A percentile compares a stretch with the other conserved stretches of the same genome.
Conservation (phyloP, 139 green algal species). For the Micractinium conductrix region DNA sequence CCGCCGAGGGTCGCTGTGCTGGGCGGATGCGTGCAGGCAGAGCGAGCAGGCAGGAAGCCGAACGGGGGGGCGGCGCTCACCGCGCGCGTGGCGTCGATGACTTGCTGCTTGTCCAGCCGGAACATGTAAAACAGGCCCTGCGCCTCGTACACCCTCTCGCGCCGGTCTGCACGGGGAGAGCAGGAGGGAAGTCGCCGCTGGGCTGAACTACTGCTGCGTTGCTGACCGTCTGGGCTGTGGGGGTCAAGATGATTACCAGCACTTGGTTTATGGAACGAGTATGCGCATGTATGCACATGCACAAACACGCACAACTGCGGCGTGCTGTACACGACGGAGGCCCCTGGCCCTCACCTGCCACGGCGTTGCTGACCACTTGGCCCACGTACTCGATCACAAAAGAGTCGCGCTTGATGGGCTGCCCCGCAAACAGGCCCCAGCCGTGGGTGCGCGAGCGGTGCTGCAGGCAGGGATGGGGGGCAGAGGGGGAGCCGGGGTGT, state of each 20-base stretch:
- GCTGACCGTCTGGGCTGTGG: too few species aligned
- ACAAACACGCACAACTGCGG: too few species aligned
- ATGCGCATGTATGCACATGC: too few species aligned
- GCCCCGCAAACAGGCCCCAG: constrained; percentile 81
- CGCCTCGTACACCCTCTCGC: constrained; percentile 77
- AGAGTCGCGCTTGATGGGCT: constrained; percentile 66
- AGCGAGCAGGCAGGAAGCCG: not conserved
- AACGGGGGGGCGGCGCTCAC: not conserved
- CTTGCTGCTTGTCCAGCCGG: constrained; percentile 56
- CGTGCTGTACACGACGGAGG: not conserved
- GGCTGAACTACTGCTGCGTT: too few species aligned
- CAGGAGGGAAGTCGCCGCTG: too few species aligned
- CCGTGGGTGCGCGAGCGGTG: constrained; percentile 67
- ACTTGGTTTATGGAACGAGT: too few species aligned
- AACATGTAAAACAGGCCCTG: constrained; percentile 72
- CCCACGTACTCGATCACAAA: constrained; percentile 93
- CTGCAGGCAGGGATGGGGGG: not conserved
- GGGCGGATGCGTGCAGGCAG: not conserved
- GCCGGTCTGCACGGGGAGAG: constrained; percentile 33
- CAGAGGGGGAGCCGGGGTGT: not conserved
- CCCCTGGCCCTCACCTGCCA: constrained; percentile 49
- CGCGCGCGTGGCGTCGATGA: constrained; percentile 78
- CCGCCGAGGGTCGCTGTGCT: too few species aligned
- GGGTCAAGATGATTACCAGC: too few species aligned
- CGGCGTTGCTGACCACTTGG: constrained; percentile 62